Base-by-base conservation (phyloP, 495 filamentous ascomycete genomes). In the Aspergillus coremiiformis region DNA sequence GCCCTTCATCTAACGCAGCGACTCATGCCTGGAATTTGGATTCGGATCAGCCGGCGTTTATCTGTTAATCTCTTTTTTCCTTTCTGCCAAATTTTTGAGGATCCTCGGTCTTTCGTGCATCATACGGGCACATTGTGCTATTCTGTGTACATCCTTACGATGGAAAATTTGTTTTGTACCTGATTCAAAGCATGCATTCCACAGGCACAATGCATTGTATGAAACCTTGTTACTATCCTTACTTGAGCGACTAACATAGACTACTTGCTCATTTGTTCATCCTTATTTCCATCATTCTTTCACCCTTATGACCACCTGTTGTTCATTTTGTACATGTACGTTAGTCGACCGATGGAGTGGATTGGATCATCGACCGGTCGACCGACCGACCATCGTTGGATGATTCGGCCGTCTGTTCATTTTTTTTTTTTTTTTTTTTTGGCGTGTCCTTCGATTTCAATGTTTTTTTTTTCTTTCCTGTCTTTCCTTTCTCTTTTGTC, bases 1-100 rank as follows among this genome's bases (percentile, higher is more conserved):
- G 52, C 57, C 51, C 52, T 47, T 50, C 54, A 59, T 62, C 55
- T 64, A 59, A 66, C 59, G 63, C 56, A 69, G 66, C 67, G 63
- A 65, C 65, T 56, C 51, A 57, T 54, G 47, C 52, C 56, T 52
- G 55, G 53, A 56, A 53, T 51, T 56, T 53, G 55, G 49, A 56
- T 54, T 47, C 44, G 37, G 33, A 59, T 63, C 56, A 58, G 53
- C 57, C 63, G 66, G 68, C 63, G 64, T 69, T 69, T 54, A 51
- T 33, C 48, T 57, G 49, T 58, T 35, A 65, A 63, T 69, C 67
- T 52, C 51, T 33, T 48, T 60, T 52, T 58, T 39, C 42, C 55
- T 57, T 39, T 39, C 21, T 29, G n/a, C n/a, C n/a, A n/a, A n/a
- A n/a, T n/a, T n/a, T n/a, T n/a, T n/a, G n/a, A n/a, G n/a, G 35